phyloP scores from a whole-genome alignment of 176 grass and related monocot genomes.

The Chloris gayana region DNA sequence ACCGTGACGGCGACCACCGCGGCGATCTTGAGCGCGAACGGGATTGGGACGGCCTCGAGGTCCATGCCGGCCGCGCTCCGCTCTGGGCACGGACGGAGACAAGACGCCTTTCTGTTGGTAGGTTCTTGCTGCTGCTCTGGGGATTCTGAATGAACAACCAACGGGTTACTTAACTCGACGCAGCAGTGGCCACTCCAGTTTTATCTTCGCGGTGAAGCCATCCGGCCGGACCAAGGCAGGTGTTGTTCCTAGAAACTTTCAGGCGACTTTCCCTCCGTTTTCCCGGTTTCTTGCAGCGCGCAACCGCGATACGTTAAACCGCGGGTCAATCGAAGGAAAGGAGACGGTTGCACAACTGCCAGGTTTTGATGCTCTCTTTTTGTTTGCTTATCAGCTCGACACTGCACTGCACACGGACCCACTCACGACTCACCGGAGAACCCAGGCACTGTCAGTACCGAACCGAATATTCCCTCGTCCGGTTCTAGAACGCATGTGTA shows the following conservation, averaged over 20 bases:
- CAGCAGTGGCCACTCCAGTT: neutral
- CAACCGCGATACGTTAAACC: neutral
- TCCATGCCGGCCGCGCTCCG: slow-evolving; percentile 6
- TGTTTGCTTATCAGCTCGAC: neutral
- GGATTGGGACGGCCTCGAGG: neutral
- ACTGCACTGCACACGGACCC: neutral
- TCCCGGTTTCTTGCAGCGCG: neutral
- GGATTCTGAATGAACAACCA: neutral
- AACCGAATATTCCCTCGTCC: neutral
- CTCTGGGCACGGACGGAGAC: neutral
- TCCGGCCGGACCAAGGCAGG: too few species aligned
- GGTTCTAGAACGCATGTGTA: slow-evolving; percentile 1
- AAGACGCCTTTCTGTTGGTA: neutral
- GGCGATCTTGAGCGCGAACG: slow-evolving; percentile 17
- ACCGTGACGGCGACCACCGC: neutral
- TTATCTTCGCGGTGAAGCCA: neutral
- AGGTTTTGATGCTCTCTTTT: neutral
- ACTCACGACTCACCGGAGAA: too few species aligned
- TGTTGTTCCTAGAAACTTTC: slow-evolving; percentile 24
- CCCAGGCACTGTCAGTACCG: neutral
- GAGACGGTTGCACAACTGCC: neutral
- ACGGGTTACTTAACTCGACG: too few species aligned
- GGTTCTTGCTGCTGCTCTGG: neutral
- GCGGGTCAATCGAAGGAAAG: neutral
- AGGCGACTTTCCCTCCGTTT: neutral